Evolutionary conservation across 306 rosid species (phyloP), one percentile per base, ranked within the genome.

Genomic region (Myrica gale): DNA sequence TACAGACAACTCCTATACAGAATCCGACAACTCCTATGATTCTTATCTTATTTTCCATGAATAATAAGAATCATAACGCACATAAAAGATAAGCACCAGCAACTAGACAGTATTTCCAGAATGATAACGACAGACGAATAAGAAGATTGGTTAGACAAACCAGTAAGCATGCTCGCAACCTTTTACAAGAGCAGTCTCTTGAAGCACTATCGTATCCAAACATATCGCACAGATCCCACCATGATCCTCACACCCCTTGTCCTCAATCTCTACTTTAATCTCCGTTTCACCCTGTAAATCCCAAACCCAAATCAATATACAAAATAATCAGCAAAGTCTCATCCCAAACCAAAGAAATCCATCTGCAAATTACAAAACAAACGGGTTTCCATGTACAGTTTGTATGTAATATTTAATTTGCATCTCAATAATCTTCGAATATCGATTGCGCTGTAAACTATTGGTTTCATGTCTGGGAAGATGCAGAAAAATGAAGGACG

Each of bases 131-230:
- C 23, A 15, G 63, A 69, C 3, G 50, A 56, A 6, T 5, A 17
- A 21, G 81, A 74, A 78, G 82, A 80, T 62, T 7, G 71, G 45
- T 82, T 52, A 72, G 86, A 91, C 90, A 74, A 80, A 93, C 97
- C 98, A 90, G 90, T 93, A 93, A n/a, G 95, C 96, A 78, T 93
- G 98, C 90, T 93, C 97, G 92, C 98, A 93, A 79, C 95, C 97
- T 88, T 90, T 90, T 60, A 93, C 87, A 32, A 92, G 85, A 53
- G 98, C 97, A 44, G 92, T 92, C 76, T 95, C 97, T 77, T 84
- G 90, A 12, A 92, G 92, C 61, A 72, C 72, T 58, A 95, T 95
- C 72, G 82, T 75, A 74, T 93, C 87, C 80, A 93, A 85, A 54
- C 98, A 89, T 50, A 93, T 89, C 1, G 96, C 98, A 48, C 98